A percentile compares a stretch with the other conserved stretches of the same genome.
phyloP scores from a whole-genome alignment of 1,284 basidiomycete species.

The Puccinia horiana region DNA sequence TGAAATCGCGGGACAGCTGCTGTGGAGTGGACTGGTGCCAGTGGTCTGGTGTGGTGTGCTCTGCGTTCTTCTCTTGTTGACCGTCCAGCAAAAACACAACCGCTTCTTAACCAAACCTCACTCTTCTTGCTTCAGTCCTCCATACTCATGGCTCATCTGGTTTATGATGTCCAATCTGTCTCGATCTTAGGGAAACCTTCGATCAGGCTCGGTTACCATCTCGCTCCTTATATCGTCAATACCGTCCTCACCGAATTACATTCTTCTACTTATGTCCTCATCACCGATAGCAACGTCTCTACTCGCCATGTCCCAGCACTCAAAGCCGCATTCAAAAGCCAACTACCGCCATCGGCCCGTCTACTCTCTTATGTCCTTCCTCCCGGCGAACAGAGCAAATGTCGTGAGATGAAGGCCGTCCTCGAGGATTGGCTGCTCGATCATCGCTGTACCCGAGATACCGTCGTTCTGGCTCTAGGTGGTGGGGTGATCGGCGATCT shows the following conservation, averaged over 20 bases:
- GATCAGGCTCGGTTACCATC: slow-evolving; percentile 89
- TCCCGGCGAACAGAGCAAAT: slow-evolving; percentile 91
- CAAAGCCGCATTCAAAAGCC: slow-evolving; percentile 67
- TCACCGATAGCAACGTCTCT: slow-evolving; percentile 89
- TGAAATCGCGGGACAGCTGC: too few relatives aligned
- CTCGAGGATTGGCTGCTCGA: slow-evolving; percentile 92
- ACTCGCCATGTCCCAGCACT: slow-evolving; percentile 73
- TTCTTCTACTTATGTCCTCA: slow-evolving; percentile 84
- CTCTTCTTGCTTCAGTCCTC: not conserved
- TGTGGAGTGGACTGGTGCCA: too few relatives aligned
- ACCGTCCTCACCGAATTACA: slow-evolving; percentile 73
- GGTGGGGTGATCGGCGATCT: slow-evolving; percentile 95
- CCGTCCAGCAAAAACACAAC: not conserved
- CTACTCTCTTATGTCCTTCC: slow-evolving; percentile 59
- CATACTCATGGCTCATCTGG: not conserved
- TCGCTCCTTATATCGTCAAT: slow-evolving; percentile 73
- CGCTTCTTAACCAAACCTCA: not conserved
- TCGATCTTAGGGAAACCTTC: slow-evolving; percentile 82
- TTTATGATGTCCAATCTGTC: slow-evolving; percentile 62
- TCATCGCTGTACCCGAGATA: slow-evolving; percentile 87
- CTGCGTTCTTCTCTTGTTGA: too few relatives aligned
- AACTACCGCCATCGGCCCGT: slow-evolving; percentile 56
- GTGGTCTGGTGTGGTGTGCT: not conserved
- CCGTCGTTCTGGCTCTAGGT: slow-evolving; percentile 87
- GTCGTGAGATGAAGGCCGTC: slow-evolving; percentile 82